Base-by-base conservation (phyloP, 2,329 filamentous ascomycete species). In the Ilyonectria mors-panacis region DNA sequence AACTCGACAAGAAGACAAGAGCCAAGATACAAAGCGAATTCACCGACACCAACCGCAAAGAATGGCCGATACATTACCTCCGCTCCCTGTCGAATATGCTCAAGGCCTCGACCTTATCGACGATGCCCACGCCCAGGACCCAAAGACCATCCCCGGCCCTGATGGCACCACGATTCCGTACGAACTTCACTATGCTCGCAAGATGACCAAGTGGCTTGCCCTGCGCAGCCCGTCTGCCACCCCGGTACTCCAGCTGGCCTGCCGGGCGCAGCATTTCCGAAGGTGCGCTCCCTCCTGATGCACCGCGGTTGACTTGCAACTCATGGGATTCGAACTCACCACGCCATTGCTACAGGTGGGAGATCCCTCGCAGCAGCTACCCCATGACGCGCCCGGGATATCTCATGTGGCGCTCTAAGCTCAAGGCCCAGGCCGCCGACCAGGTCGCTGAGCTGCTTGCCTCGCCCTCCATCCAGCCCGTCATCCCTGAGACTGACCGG, bases 231-330 rank as follows among this genome's bases (percentile, higher is more conserved):
- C 93, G 0, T 73, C 84, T 30, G 90, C 93, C 1, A 89, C 91
- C 2, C 90, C 91, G 1, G 81, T 88, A 26, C 85, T 97, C 60
- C 89, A 89, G 69, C 85, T 96, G 53, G 94, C 94, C 19, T 92
- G 94, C 71, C 91, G 93, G 71, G 94, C 93, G 12, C 94, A 97
- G 79, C 94, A 97, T 80, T 93, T 97, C 75, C 88, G 91, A 59
- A 90, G 93, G 81, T 87, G 55, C 59, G 65, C 63, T 17, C 53
- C 37, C n/a, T 57, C 50, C 33, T 9, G 13, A 55, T 42, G 44
- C 35, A 6, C 17, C 28, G n/a, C 23, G 37, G 13, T 39, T 17
- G n/a, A 35, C 21, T 28, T 17, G 4, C 17, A 26, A 23, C 21
- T 21, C 15, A 12, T 2, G 12, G 26, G 15, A 33, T 15, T 8